Evolutionary conservation across 768 basidiomycete species (phyloP), one percentile per base, ranked within the genome.

Genomic region (Pisolithus microcarpus): DNA sequence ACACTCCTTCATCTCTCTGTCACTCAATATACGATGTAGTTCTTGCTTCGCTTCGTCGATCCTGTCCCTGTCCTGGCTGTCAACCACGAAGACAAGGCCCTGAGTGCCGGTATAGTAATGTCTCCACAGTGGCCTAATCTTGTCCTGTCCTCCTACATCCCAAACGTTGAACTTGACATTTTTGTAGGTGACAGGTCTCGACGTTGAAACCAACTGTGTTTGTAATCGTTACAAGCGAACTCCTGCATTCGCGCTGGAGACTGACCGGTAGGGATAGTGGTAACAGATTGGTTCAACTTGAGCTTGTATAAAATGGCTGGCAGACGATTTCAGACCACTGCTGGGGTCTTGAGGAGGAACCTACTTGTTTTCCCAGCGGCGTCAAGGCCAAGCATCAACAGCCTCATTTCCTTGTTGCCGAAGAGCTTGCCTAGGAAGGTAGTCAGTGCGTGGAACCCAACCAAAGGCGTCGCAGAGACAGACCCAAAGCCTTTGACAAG

Each of bases 61-160:
- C 53, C 95, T 82, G 61, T 95, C 92, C 53, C 90, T 75, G 69
- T 98, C 95, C 64, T 92, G 90, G 56, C 91, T 94, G 72, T 98
- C 95, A 52, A 98, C 92, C 51, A 98, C 95, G 65, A 96, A 98
- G 50, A 98, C 94, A 56, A 98, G 83, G 51, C 94, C 95, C 72
- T 98, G 95, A 1, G 95, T 98, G 54, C 95, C 95, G 11, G 95
- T 97, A 74, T 97, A 98, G 71, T 98, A 98, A 71, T 98, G 95
- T 72, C 95, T 80, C 95, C 95, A 98, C 38, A 98, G 76, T 23
- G 95, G 95, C 46, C 95, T 80, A 64, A 98, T 98, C 79, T 98
- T 98, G 76, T 98, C 95, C 72, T 98, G 95, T n/a, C 95, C 95
- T 61, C 95, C 95, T 38, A 98, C 95, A 65, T 96, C 92, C 91